Evolutionary conservation across 768 basidiomycete genomes (phyloP).

Genomic region (Antrodiella citrinella): DNA sequence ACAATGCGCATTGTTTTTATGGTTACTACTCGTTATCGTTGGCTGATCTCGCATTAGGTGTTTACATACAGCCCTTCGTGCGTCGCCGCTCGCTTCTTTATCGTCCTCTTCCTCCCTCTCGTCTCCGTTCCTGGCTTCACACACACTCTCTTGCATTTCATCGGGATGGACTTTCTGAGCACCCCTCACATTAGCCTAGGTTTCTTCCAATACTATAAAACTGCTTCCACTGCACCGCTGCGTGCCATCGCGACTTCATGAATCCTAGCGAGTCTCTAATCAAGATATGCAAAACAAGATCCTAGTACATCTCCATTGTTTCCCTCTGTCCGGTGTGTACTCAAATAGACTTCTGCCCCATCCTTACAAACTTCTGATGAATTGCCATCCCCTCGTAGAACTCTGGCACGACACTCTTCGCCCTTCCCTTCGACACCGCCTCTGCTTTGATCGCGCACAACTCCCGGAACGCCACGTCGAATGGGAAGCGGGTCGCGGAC

Average conservation of each 20-base stretch:
- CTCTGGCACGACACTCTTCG: constrained; percentile 30
- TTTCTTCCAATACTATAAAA: too few species aligned
- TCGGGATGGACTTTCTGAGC: not conserved
- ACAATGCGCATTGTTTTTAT: constrained; percentile 22
- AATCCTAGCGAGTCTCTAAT: too few species aligned
- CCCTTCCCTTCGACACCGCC: constrained; percentile 25
- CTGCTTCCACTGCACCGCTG: too few species aligned
- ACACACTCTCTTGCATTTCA: constrained; percentile 11
- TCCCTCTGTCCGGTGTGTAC: too few species aligned
- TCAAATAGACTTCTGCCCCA: not conserved
- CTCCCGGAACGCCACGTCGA: constrained; percentile 46
- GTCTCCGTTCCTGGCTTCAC: not conserved
- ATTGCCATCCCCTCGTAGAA: constrained; percentile 34
- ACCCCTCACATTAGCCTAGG: not conserved
- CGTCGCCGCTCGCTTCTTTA: not conserved
- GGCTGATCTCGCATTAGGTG: constrained; percentile 5
- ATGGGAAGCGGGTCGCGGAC: constrained; percentile 36
- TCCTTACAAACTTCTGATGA: not conserved
- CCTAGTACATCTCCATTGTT: too few species aligned
- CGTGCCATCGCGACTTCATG: too few species aligned
- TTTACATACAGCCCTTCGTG: not conserved
- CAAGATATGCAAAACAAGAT: not conserved
- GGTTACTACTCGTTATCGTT: constrained; percentile 12
- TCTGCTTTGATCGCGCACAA: constrained; percentile 45
- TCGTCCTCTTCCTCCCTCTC: not conserved